phyloP scores from a whole-genome alignment of 2,329 filamentous ascomycete genomes.

The Chaetomium olivaceum region DNA sequence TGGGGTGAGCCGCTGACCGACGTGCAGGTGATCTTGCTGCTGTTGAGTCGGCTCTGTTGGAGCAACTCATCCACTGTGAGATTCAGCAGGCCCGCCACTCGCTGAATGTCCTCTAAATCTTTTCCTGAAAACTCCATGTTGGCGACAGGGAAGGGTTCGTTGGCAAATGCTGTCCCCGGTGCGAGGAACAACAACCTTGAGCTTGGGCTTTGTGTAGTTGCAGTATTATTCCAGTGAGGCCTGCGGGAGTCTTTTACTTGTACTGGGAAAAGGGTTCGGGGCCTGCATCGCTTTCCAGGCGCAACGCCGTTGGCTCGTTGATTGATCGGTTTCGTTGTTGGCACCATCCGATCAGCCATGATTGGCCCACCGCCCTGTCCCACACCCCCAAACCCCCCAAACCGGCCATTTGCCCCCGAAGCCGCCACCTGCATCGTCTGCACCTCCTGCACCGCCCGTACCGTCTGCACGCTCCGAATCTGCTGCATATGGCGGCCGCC shows the following conservation, averaged over 20 bases:
- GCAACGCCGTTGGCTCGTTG: not conserved
- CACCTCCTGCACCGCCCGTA: no score
- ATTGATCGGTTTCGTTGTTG: not conserved
- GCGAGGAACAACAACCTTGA: conserved; percentile 23
- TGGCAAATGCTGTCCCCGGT: not conserved
- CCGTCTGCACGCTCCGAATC: not conserved
- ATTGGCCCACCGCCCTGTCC: not conserved
- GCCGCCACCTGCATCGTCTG: not conserved
- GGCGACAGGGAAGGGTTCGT: not conserved
- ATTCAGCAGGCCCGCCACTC: conserved; percentile 31
- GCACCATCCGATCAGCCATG: not conserved
- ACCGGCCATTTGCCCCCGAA: not conserved
- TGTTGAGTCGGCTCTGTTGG: conserved; percentile 26
- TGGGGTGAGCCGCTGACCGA: conserved; percentile 10
- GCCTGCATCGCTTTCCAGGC: not conserved
- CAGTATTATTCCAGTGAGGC: conserved; percentile 25
- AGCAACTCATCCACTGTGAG: conserved; percentile 33
- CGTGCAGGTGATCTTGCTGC: not conserved
- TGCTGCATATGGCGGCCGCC: not conserved
- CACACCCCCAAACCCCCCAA: not conserved
- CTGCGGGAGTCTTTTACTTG: conserved; percentile 13
- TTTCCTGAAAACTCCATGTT: conserved; percentile 31
- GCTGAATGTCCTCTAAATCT: conserved; percentile 31
- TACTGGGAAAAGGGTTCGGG: conserved; percentile 20
- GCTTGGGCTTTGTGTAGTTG: not conserved